Evolutionary conservation across 768 basidiomycete genomes (phyloP), one percentile per base, ranked within the genome.

Genomic region (Boletus eberwhitei): DNA sequence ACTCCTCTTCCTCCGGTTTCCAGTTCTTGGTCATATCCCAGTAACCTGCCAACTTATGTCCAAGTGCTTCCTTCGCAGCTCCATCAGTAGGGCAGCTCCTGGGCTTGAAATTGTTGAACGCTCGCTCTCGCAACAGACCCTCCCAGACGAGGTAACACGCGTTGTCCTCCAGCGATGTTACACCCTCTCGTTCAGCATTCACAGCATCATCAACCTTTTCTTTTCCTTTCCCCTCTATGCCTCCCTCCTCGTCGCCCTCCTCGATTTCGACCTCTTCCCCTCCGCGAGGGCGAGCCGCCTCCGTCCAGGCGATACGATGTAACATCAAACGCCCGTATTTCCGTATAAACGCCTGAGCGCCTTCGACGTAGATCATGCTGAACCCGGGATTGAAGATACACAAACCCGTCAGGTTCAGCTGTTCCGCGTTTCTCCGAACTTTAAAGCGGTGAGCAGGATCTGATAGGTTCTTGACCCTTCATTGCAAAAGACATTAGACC

Each of bases 21-120:
- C 86, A 92, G 64, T 90, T 88, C 83, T 94, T 97, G 29, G 93
- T 86, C 71, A 90, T 82, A 70, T 98, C 96, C 95, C 95, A 98
- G 68, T 93, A 90, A 0, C 92, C 90, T 45, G 86, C 86, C 71
- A 93, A 69, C 77, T 86, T 93, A 54, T 83, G 79, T 2, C 95
- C 95, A 26, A 98, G 77, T 47, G 83, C 78, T 61, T 97, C 95
- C 72, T 90, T 90, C 13, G 93, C 96, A 36, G 85, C 79, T 22
- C 80, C 73, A 69, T 99, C 97, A 0, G 89, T 90, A 31, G 89
- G 90, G 61, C 89, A 91, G 50, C 79, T 84, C 75, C 82, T 87
- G 34, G 88, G 86, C 66, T 85, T 89, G 73, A 97, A 98, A 51
- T 74, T 74, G 64, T 71, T 85, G 73, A 93, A 98, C 48, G 81